Percentiles rank a stretch among this genome's conserved stretches.
phyloP scores from a whole-genome alignment of 2,329 filamentous ascomycete species.

The Magnaporthales sp. region DNA sequence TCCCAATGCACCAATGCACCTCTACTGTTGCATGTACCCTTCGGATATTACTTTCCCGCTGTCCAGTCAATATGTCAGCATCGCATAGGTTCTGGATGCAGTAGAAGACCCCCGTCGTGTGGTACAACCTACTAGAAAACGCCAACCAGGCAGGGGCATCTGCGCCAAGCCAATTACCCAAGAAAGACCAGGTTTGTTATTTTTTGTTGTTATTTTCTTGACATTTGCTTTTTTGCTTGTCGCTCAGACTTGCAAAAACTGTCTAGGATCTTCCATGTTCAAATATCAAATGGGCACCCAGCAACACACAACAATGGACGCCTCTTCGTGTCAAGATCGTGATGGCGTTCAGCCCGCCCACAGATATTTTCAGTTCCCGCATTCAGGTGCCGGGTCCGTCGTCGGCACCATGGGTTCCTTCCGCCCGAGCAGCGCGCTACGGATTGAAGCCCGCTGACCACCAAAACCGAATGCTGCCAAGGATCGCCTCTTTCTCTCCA shows the following conservation, averaged over 20 bases:
- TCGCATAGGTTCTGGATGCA: background rate
- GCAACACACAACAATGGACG: background rate
- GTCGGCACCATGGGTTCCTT: background rate
- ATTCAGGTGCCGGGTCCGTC: background rate
- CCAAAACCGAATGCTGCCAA: background rate
- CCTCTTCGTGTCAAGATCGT: background rate
- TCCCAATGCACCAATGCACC: background rate
- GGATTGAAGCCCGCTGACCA: background rate
- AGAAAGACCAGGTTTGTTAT: background rate
- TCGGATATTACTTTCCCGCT: background rate
- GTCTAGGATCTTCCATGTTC: background rate
- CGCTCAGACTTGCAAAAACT: background rate
- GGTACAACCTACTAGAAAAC: background rate
- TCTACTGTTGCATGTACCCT: background rate
- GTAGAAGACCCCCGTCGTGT: background rate
- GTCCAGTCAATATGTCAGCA: background rate
- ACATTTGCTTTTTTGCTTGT: background rate
- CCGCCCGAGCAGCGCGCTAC: background rate
- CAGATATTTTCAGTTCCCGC: background rate
- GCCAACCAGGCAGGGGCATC: background rate
- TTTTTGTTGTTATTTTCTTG: background rate
- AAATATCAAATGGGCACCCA: background rate
- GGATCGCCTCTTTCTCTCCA: background rate
- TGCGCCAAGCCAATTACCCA: background rate
- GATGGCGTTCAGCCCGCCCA: background rate